Base-by-base conservation (phyloP, 352 stramenopile genomes). In the Pythium apleroticum region DNA sequence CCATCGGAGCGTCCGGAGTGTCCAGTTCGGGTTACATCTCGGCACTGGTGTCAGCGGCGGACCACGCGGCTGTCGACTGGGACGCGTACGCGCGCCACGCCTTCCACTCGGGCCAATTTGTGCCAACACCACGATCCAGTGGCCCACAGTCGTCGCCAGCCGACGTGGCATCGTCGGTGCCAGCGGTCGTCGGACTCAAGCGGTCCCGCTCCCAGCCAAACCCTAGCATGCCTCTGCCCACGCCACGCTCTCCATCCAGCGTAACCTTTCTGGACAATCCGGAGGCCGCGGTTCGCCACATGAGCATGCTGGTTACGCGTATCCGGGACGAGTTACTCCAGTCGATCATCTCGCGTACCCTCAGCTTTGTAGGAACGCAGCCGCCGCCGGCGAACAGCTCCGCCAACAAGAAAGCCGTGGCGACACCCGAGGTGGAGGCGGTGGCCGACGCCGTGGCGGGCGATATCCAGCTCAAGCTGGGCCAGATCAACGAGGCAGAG, bases 401-500 rank as follows among this genome's bases (percentile, higher is more conserved):
- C 37, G 19, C 49, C 35, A 54, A 17, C 24, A 37, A 27, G 20
- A 65, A 75, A 46, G 31, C 65, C 14, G 46, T 46, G 41, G 15
- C 12, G n/a, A 60, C 62, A 6, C 52, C 58, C 6, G 76, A 80
- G 45, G 70, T 82, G 7, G 67, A 78, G 14, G 72, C 75, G 0
- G 78, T 91, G 24, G 77, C 73, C 0, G 74, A 85, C 46, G 74
- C 75, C 14, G 77, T 93, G 9, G 69, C 69, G 10, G 79, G 76
- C 1, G 84, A 93, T 20, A 93, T 93, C 52, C 72, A 81, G 56
- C 75, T 86, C 48, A 74, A 86, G 52, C 74, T 93, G 5, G 72
- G 69, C 15, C 70, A 78, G 30, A 71, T 90, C 12, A 76, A 89
- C 28, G 69, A 82, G 52, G 72, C 61, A 9, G 66, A 74, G 14